Evolutionary conservation across 805 yeast species (phyloP), one percentile per base, ranked within the genome.

Genomic region (Myxozyma vanderwaltii): DNA sequence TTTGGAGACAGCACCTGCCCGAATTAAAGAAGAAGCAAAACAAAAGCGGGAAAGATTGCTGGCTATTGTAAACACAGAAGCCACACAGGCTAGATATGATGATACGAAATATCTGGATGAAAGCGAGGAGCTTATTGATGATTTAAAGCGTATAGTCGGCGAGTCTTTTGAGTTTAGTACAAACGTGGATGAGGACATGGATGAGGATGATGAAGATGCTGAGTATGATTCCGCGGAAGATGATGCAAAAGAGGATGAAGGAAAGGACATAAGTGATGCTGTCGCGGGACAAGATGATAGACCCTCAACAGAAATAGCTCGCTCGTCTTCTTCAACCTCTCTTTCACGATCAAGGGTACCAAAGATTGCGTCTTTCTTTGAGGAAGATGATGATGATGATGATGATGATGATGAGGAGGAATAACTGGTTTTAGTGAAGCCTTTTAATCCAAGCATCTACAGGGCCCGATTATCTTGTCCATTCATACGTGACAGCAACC

Each of bases 61-160:
- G 60, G 70, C 70, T 24, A 69, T 79, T 1, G 51, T 79, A 8
- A 62, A 65, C 43, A 69, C 70, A 24, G 58, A 65, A 46, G 59
- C 64, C 31, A 67, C 69, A 53, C 68, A 68, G 23, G 65, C 70
- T 31, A 72, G 72, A 62, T 77, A 71, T 64, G 76, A 72, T 13
- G 79, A 79, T 53, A 69, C 70, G 5, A 65, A 70, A 56, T 73
- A 67, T 49, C 57, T 78, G n/a, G 78, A 77, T 8, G 75, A 75
- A 21, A 55, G 73, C n/a, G 81, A 79, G 41, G 66, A 62, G n/a
- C 69, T 75, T 51, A 57, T 73, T 39, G 74, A 74, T 8, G 76
- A 74, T 24, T 70, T 79, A 2, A 64, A 72, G 40, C 63, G 66
- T 1, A 56, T 73, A 4, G 74, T 72, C 0, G 67, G 63, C 6